Evolutionary conservation across 2,329 filamentous ascomycete species (phyloP), one percentile per base, ranked within the genome.

Genomic region (Pseudofabraea citricarpa): DNA sequence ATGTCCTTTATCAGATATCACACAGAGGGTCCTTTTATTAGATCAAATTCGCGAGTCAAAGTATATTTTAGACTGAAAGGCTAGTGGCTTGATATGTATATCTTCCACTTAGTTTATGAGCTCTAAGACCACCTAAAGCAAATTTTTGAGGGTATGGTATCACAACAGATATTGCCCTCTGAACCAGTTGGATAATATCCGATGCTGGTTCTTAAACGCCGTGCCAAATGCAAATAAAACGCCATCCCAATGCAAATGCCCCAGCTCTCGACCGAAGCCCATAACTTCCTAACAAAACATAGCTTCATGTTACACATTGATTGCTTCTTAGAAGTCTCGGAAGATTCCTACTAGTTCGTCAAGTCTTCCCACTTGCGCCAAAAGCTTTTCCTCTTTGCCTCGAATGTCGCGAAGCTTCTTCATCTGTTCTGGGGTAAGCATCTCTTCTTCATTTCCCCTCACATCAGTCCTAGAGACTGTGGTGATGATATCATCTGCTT

Each of bases 381-480:
- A 69, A 29, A 98, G 70, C 68, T 84, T 84, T 56, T 84, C 80
- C 59, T 85, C 79, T 48, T 90, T 70, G 27, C 77, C 77, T 49
- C 83, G 69, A 56, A 80, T 77, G 35, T 65, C 65, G 44, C 72
- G 69, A 50, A 81, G 79, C 56, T 75, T 71, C 54, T 78, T 77
- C 60, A 88, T 78, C 59, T 96, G 88, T 41, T 81, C 79, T 26
- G 81, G 75, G 22, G 79, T 83, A 53, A 97, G 77, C 58, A 86
- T 86, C 48, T 88, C 82, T 56, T 93, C 81, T 63, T 94, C 87
- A 49, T 86, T 83, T 4, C 87, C 89, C 56, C 86, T 81, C 20
- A 96, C 87, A 62, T 97, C 91, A 18, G 81, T 85, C 40, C 93
- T 81, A 59, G 93, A 85, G 1, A 89, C 84, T 62, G 95, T 87